Base-by-base conservation (phyloP, 1,284 basidiomycete species). In the Fomitopsis betulina region DNA sequence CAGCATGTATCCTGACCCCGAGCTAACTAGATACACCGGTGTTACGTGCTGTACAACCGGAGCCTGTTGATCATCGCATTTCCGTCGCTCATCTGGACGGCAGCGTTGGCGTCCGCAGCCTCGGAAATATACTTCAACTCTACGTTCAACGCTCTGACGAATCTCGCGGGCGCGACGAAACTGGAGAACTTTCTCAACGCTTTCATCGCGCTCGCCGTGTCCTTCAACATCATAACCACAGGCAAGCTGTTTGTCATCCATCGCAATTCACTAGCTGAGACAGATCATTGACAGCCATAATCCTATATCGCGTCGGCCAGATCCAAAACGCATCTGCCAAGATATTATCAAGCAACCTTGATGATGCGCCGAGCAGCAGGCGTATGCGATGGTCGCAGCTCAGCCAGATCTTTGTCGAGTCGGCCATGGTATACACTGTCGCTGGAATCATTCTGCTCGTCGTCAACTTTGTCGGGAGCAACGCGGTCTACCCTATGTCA, bases 381-480 rank as follows among this genome's bases (percentile, higher is more conserved):
- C 42, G 19, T n/a, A 50, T 49, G 32, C 15, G 37, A 15, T 45
- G 42, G 23, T 47, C 54, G 12, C 32, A 27, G 17, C 43, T 50
- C 5, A 67, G 74, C 52, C 59, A 72, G 17, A 63, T 76, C 12
- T 59, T 77, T 45, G 69, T 76, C 40, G 75, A 76, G 62, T 76
- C 74, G 7, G 76, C 74, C 2, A 56, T 75, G 15, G 65, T 77
- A 54, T 76, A 77, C 54, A 76, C 76, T 3, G 33, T 65, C 5
- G 69, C 70, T 1, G 71, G 73, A 47, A 58, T 72, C 12, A 65
- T 75, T 19, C 62, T 74, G 13, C 76, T 75, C 53, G 68, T 62
- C 3, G 62, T 72, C 3, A 74, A 73, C 54, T 66, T 76, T 49
- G 67, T 69, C 2, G 70, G 67, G 12, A 75, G 71, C 55, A 76